Evolutionary conservation across 2,329 filamentous ascomycete genomes (phyloP).

Genomic region (Colletotrichum tofieldiae): DNA sequence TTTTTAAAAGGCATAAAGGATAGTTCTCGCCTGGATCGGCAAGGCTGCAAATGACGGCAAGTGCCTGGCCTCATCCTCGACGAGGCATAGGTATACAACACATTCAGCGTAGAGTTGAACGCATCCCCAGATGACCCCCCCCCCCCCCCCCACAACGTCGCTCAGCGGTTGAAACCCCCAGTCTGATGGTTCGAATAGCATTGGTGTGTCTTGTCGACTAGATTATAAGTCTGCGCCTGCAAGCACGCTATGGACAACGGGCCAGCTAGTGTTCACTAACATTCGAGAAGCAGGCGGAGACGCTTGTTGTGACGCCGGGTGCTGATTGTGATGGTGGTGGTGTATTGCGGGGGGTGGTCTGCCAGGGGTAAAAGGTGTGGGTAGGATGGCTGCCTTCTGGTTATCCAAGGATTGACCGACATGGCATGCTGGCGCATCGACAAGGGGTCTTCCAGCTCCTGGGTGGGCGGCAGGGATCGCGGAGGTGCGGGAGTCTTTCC

Average conservation of each 20-base stretch:
- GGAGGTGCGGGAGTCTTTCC: constrained; percentile 38
- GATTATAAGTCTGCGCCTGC: not conserved
- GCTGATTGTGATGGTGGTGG: constrained; percentile 4
- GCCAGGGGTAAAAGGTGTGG: constrained; percentile 22
- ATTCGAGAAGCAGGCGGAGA: not conserved
- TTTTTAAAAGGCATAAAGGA: not conserved
- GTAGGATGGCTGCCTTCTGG: constrained; percentile 7
- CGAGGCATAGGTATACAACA: not conserved
- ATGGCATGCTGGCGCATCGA: constrained; percentile 24
- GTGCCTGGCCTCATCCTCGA: not conserved
- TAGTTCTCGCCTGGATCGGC: not conserved
- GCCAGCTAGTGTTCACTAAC: not conserved
- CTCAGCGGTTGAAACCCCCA: not conserved
- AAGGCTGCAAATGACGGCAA: constrained; percentile 3
- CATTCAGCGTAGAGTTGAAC: not conserved
- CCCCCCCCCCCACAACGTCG: too few species aligned
- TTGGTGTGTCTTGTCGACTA: not conserved
- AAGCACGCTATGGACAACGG: not conserved
- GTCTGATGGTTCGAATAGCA: not conserved
- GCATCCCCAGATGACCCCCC: not conserved
- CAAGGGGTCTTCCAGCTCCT: constrained; percentile 16
- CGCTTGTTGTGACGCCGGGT: not conserved
- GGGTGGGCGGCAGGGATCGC: constrained; percentile 31
- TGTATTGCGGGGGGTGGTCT: constrained; percentile 34
- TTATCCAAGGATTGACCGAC: constrained; percentile 17